Evolutionary conservation across 495 filamentous ascomycete genomes (phyloP).

Genomic region (Echria macrotheca): DNA sequence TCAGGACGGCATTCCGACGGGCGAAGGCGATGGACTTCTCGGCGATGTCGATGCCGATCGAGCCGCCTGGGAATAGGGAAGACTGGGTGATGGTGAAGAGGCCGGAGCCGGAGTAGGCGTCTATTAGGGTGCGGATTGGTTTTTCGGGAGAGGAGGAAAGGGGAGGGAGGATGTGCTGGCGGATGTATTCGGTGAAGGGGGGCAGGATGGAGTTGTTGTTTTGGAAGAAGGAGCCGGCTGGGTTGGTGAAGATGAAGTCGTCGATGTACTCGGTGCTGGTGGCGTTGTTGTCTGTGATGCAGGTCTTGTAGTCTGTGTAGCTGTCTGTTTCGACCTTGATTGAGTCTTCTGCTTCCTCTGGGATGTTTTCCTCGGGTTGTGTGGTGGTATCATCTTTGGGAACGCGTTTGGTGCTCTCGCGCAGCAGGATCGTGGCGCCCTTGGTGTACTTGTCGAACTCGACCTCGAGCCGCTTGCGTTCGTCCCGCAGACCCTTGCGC

Average conservation of each 20-base stretch:
- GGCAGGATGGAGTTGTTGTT: slow-evolving; percentile 99
- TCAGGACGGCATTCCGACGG: slow-evolving; percentile 67
- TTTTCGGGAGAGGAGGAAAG: slow-evolving; percentile 17
- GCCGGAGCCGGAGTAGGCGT: slow-evolving; percentile 95
- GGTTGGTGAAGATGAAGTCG: slow-evolving; percentile 78
- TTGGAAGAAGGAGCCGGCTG: slow-evolving; percentile 93
- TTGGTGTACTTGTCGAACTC: slow-evolving; percentile 67
- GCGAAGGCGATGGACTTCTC: slow-evolving; percentile 69
- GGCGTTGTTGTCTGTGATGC: slow-evolving; percentile 78
- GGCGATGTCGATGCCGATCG: slow-evolving; percentile 52
- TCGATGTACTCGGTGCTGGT: slow-evolving; percentile 81
- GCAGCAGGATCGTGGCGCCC: slow-evolving; percentile 83
- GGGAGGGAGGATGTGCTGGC: slow-evolving; percentile 63
- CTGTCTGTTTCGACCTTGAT: slow-evolving; percentile 32
- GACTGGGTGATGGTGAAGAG: slow-evolving; percentile 95
- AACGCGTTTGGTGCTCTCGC: slow-evolving; percentile 74
- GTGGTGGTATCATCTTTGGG: slow-evolving; percentile 40
- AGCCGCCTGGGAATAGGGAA: slow-evolving; percentile 56
- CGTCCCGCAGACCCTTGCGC: slow-evolving; percentile 63
- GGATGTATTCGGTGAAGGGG: slow-evolving; percentile 83
- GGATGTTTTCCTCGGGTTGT: slow-evolving; percentile 4
- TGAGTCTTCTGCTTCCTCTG: too few species aligned
- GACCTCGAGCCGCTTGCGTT: slow-evolving; percentile 62
- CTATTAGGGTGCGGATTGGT: slow-evolving; percentile 75
- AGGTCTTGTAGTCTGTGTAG: slow-evolving; percentile 73